Percentiles rank a stretch among this genome's conserved stretches.
Evolutionary conservation across 192 early-diverging fungal species (phyloP).

Genomic region (Coemansia sp.): DNA sequence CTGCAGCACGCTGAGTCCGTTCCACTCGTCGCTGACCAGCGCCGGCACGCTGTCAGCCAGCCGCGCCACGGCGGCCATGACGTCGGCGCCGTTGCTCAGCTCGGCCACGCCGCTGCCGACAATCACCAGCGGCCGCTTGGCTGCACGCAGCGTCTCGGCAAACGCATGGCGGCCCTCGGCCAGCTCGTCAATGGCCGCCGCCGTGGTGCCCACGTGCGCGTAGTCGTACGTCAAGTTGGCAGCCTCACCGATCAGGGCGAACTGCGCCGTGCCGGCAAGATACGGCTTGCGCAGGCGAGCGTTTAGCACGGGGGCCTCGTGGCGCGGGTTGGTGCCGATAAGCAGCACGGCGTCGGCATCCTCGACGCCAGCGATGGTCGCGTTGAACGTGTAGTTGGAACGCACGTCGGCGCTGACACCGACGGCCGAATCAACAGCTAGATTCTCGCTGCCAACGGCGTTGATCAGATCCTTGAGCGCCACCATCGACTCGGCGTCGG

Average conservation of each 20-base stretch:
- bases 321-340: slow-evolving; percentile 93
- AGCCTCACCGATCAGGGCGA: slow-evolving; percentile 78
- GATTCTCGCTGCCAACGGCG: slow-evolving; percentile 78
- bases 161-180: slow-evolving; percentile 70
- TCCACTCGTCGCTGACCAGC: slow-evolving; percentile 77
- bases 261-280: slow-evolving; percentile 72
- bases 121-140: slow-evolving; percentile 89
- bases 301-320: slow-evolving; percentile 94
- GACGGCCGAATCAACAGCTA: slow-evolving; percentile 64
- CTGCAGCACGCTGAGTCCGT: slow-evolving; percentile 91
- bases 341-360: slow-evolving; percentile 90
- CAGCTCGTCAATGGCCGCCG: slow-evolving; percentile 66
- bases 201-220: slow-evolving; percentile 71
- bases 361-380: slow-evolving; percentile 83
- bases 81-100: slow-evolving; percentile 60
- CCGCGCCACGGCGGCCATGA: slow-evolving; percentile 73
- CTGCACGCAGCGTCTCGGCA: slow-evolving; percentile 66
- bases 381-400: slow-evolving; percentile 84
- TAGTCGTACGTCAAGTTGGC: slow-evolving; percentile 89
- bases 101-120: slow-evolving; percentile 81
- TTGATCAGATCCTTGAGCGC: slow-evolving; percentile 96
- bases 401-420: slow-evolving; percentile 72
- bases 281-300: slow-evolving; percentile 94
- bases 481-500: slow-evolving; percentile 91
- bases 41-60: slow-evolving; percentile 66